These are phyloP conservation scores for Rhodotorula sp. DNA, from an alignment of 1,284 basidiomycete species.

Conservation along the genomic window DNA sequence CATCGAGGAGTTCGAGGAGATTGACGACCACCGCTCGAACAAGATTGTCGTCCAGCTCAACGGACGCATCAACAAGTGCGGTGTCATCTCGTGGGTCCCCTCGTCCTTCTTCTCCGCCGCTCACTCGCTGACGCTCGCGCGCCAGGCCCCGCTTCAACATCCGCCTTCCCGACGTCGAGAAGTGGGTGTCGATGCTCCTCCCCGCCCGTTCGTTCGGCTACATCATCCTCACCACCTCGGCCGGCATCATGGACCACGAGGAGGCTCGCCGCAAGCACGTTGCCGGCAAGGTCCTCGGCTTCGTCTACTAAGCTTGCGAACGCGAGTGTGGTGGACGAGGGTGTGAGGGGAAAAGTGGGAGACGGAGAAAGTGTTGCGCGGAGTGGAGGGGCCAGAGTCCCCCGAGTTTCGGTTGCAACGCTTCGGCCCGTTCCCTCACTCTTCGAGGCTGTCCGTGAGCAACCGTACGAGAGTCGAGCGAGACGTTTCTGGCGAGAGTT, in stretches of 20 bases:
- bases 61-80: constrained; percentile 94
- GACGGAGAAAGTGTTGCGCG: no score
- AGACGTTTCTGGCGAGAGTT: no score
- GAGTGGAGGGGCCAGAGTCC: no score
- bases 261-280: constrained; percentile 99
- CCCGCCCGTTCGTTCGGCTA: constrained; percentile 94
- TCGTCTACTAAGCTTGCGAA: neutral
- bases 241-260: constrained; percentile 98
- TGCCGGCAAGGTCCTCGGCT: constrained; percentile 53
- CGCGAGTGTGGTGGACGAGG: no score
- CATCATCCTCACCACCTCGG: constrained; percentile 95
- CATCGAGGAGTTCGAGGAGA: constrained; percentile 98
- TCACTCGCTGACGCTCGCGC: neutral
- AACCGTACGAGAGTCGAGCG: no score
- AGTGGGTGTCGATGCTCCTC: constrained; percentile 87
- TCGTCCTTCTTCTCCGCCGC: constrained; percentile 48
- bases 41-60: constrained; percentile 99
- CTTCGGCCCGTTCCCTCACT: no score
- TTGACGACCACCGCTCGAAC: constrained; percentile 98
- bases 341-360: no score
- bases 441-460: no score
- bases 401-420: no score
- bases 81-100: constrained; percentile 74
- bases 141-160: constrained; percentile 84
- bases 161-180: constrained; percentile 86